Conservation (phyloP, 352 stramenopile species). For the Phytophthora sojae region DNA sequence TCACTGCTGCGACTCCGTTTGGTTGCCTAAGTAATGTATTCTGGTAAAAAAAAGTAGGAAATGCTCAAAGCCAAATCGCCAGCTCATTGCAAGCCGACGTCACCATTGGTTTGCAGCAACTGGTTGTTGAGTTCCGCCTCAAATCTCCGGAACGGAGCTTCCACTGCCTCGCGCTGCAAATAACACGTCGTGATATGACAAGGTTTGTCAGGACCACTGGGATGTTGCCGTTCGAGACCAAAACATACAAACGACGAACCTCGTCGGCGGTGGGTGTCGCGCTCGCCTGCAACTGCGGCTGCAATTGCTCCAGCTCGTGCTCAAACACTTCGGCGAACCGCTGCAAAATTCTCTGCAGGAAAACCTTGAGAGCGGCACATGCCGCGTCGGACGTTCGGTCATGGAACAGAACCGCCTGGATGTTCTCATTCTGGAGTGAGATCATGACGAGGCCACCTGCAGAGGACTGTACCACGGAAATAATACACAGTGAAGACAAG, state of each 20-base stretch:
- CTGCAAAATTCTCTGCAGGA: constrained; percentile 63
- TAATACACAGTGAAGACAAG: not conserved
- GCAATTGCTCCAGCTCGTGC: constrained; percentile 54
- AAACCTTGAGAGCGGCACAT: constrained; percentile 54
- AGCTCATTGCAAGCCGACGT: not conserved
- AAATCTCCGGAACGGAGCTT: constrained; percentile 46
- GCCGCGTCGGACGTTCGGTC: constrained; percentile 66
- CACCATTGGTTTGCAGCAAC: constrained; percentile 32
- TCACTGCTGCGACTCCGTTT: not conserved
- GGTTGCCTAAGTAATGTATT: constrained; percentile 23
- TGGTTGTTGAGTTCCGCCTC: constrained; percentile 40
- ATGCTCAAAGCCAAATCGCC: too few species aligned
- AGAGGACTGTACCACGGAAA: constrained; percentile 35
- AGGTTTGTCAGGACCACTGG: constrained; percentile 7
- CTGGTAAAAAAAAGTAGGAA: constrained; percentile 6
- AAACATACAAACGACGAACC: constrained; percentile 16
- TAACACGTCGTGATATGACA: not conserved
- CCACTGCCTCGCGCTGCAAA: constrained; percentile 42
- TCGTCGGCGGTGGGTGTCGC: constrained; percentile 44
- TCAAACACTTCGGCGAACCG: constrained; percentile 56
- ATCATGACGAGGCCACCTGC: constrained; percentile 74
- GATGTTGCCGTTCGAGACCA: not conserved
- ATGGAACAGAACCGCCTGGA: constrained; percentile 84
- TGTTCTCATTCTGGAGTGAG: constrained; percentile 60
- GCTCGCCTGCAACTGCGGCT: constrained; percentile 53